Conservation (phyloP, 2,329 filamentous ascomycete species). For the Aspergillus puulaauensis region DNA sequence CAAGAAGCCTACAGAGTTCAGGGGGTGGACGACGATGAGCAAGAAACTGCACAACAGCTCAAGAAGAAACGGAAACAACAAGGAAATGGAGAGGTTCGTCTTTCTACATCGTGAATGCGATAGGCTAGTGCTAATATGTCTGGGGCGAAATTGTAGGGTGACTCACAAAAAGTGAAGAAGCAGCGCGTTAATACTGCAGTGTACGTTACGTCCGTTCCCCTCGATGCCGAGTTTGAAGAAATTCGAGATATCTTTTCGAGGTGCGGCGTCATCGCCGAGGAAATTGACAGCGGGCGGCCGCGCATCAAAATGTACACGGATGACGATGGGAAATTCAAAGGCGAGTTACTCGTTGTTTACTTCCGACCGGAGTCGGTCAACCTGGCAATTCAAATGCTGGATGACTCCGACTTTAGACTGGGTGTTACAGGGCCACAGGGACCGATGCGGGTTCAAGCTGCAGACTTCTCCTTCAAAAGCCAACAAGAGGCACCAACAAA, state of each 20-base stretch:
- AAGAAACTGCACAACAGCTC: slow-evolving; percentile 42
- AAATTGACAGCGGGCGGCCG: slow-evolving; percentile 82
- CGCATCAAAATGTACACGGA: slow-evolving; percentile 93
- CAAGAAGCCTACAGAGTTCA: slow-evolving; percentile 60
- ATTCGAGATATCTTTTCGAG: slow-evolving; percentile 82
- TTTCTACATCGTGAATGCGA: background rate
- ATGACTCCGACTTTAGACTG: slow-evolving; percentile 68
- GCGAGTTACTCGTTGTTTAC: slow-evolving; percentile 89
- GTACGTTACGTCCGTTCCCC: slow-evolving; percentile 84
- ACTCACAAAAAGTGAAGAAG: slow-evolving; percentile 42
- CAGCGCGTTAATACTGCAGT: slow-evolving; percentile 77
- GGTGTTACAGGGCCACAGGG: slow-evolving; percentile 53
- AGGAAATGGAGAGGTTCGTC: slow-evolving; percentile 51
- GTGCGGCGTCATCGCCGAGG: slow-evolving; percentile 88
- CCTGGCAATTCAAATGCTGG: slow-evolving; percentile 56
- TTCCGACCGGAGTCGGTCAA: slow-evolving; percentile 93
- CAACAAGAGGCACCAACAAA: slow-evolving; percentile 64
- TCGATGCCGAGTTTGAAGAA: slow-evolving; percentile 75
- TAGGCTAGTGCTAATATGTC: background rate
- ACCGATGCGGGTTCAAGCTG: slow-evolving; percentile 76
- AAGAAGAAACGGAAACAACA: slow-evolving; percentile 57
- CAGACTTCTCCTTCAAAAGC: slow-evolving; percentile 90
- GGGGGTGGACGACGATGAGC: slow-evolving; percentile 59
- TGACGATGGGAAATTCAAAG: slow-evolving; percentile 81
- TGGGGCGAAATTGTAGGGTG: slow-evolving; percentile 18